Base-by-base conservation (phyloP, 345 rosid species). In the Citrus australasica region DNA sequence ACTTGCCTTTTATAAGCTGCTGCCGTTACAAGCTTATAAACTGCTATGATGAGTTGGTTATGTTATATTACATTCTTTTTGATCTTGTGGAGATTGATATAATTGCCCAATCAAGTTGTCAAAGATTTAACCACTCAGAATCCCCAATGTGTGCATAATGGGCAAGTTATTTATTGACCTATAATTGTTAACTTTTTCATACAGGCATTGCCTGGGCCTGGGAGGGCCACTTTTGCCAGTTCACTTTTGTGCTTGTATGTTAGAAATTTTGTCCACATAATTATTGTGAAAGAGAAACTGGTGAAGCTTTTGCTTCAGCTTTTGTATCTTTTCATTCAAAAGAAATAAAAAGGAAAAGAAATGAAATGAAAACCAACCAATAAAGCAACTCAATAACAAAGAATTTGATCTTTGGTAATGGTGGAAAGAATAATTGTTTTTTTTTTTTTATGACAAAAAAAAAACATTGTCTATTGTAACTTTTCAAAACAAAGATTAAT, bases 161-260 rank as follows among this genome's bases (percentile, higher is more conserved):
- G 30, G 21, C 58, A 71, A 19, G 42, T 30, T 40, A 3, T 7
- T 66, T n/a, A 53, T 71, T 53, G 40, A 9, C 17, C 9, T 59
- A 73, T 73, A 35, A 73, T 73, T 73, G 67, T 58, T n/a, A 60
- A 62, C 53, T 73, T 73, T 73, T 73, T n/a, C 38, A 5, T 59
- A 8, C 10, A 19, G 60, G n/a, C 42, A 55, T n/a, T 3, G 37
- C 0, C 32, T 37, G 67, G 76, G 35, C 38, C 5, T 59, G 8
- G 76, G 35, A 59, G 76, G 67, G 55, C 67, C 56, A 60, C 67
- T 3, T 61, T 27, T 24, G 33, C 76, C 33, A 32, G 32, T 24
- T 24, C 37, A 14, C 67, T 16, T 73, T 59, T 73, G 19, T 59
- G 66, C 63, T 22, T 10, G 48, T 48, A 1, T 48, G 30, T 16